Evolutionary conservation across 1,284 basidiomycete species (phyloP).

Genomic region (Stygiomarasmius scandens): DNA sequence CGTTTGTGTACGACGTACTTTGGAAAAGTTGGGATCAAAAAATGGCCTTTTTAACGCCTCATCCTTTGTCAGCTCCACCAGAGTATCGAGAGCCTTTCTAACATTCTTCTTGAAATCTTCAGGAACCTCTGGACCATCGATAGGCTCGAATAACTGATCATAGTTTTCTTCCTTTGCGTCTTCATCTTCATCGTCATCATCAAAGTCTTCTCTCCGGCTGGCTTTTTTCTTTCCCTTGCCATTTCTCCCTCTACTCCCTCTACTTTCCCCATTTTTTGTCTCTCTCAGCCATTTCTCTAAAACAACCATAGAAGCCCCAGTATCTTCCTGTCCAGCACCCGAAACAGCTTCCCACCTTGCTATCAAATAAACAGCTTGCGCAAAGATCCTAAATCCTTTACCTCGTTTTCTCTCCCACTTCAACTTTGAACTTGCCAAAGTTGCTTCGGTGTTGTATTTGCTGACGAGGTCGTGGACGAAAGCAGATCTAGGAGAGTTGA

Average conservation of each 20-base stretch:
- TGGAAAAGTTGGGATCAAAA: conserved; percentile 23
- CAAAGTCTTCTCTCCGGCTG: too few species aligned
- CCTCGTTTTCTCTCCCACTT: conserved; percentile 61
- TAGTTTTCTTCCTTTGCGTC: not conserved
- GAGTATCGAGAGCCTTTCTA: conserved; percentile 44
- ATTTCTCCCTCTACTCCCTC: not conserved
- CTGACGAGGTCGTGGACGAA: conserved; percentile 56
- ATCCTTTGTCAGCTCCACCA: conserved; percentile 44
- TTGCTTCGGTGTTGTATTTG: conserved; percentile 41
- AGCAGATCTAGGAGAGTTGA: conserved; percentile 50
- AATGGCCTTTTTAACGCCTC: conserved; percentile 36
- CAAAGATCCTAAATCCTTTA: conserved; percentile 63
- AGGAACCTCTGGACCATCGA: conserved; percentile 25
- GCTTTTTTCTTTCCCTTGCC: not conserved
- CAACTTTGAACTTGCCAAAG: conserved; percentile 37
- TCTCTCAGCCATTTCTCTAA: conserved; percentile 59
- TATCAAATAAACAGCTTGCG: conserved; percentile 41
- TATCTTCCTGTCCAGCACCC: conserved; percentile 7
- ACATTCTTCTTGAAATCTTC: conserved; percentile 36
- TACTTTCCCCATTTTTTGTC: not conserved
- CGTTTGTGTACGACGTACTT: not conserved
- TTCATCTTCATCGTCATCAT: not conserved
- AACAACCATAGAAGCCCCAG: conserved; percentile 32
- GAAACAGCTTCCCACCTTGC: conserved; percentile 23
- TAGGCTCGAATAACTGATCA: conserved; percentile 1